These are phyloP conservation scores for Leersia perrieri DNA, from an alignment of 176 grass and related monocot species.

Conservation along the genomic window DNA sequence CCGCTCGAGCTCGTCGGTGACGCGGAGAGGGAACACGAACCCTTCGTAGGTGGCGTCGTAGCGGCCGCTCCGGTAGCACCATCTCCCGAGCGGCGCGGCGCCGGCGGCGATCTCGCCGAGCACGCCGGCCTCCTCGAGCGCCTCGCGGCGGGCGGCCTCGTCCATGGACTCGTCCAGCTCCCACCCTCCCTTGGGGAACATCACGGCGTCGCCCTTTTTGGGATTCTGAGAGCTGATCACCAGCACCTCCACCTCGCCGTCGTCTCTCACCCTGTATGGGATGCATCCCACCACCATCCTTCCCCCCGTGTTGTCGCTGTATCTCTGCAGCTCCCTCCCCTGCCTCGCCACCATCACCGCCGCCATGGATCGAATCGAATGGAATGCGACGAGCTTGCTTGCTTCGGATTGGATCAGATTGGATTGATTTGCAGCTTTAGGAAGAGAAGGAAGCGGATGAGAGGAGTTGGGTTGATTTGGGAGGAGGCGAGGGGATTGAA, in stretches of 20 bases:
- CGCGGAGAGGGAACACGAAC: conserved; percentile 52
- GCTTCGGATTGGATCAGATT: conserved; percentile 11
- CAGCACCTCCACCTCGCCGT: conserved; percentile 50
- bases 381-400: conserved; percentile 24
- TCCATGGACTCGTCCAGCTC: conserved; percentile 68
- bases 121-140: conserved; percentile 70
- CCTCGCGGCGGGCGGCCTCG: conserved; percentile 57
- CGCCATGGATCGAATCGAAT: conserved; percentile 4
- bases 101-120: conserved; percentile 21
- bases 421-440: neutral
- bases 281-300: conserved; percentile 72
- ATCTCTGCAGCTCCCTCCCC: conserved; percentile 64
- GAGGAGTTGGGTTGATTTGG: conserved; percentile 17
- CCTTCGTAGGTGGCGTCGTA: conserved; percentile 54
- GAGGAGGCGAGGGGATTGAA: neutral
- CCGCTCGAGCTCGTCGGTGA: conserved; percentile 44
- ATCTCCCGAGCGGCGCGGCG: conserved; percentile 31
- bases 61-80: conserved; percentile 54
- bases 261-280: conserved; percentile 31
- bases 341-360: conserved; percentile 62
- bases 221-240: conserved; percentile 65
- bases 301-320: conserved; percentile 49
- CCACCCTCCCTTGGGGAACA: conserved; percentile 82
- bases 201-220: conserved; percentile 42
- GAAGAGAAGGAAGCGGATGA: neutral